phyloP scores from a whole-genome alignment of 768 basidiomycete genomes.

The Cystofilobasidium ferigula region DNA sequence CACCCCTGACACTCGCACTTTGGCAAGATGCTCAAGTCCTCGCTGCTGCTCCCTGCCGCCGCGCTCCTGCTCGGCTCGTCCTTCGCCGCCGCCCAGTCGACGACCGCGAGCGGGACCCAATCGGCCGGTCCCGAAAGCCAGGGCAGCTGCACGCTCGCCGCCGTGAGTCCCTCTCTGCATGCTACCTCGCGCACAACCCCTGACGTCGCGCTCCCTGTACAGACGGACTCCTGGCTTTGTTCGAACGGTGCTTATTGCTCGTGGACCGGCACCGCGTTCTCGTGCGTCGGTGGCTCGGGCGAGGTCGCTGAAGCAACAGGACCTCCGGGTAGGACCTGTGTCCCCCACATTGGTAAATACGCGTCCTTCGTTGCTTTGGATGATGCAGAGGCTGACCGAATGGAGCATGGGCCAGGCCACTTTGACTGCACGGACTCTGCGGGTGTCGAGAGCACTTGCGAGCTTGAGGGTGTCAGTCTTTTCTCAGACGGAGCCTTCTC shows the following conservation, averaged over 20 bases:
- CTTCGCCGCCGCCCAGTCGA: slow-evolving; percentile 48
- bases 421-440: slow-evolving; percentile 31
- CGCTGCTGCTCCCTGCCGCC: background rate
- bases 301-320: slow-evolving; percentile 1
- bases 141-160: slow-evolving; percentile 11
- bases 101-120: slow-evolving; percentile 9
- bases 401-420: slow-evolving; percentile 17
- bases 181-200: background rate
- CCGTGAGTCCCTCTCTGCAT: slow-evolving; percentile 12
- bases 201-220: background rate
- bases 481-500: slow-evolving; percentile 28
- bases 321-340: background rate
- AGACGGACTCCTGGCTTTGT: slow-evolving; percentile 25
- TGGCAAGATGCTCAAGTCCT: background rate
- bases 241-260: slow-evolving; percentile 28
- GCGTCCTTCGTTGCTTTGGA: background rate
- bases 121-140: slow-evolving; percentile 4
- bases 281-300: slow-evolving; percentile 20
- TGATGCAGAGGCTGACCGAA: too few relatives aligned
- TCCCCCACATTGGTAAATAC: background rate
- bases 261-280: slow-evolving; percentile 18
- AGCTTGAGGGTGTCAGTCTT: slow-evolving; percentile 22
- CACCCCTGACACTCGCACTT: too few relatives aligned
- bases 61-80: background rate
- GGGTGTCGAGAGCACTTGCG: slow-evolving; percentile 15